These are phyloP conservation scores for Tylopilus sp. DNA, from an alignment of 1,284 basidiomycete species.

Conservation along the genomic window DNA sequence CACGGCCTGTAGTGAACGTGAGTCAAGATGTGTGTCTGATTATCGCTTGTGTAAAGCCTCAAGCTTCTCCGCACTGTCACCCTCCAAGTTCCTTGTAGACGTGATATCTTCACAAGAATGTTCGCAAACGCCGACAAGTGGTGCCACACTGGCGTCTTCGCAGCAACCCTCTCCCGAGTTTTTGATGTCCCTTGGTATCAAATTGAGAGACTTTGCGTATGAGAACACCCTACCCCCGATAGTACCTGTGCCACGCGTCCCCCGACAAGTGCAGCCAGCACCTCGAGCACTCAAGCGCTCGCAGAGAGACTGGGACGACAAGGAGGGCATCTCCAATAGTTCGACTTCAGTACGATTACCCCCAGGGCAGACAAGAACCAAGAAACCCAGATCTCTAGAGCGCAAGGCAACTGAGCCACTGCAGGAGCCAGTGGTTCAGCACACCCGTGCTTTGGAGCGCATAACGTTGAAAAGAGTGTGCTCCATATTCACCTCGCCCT, in stretches of 20 bases:
- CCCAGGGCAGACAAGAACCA: constrained; percentile 12
- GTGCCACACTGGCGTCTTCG: constrained; percentile 9
- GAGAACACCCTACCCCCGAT: constrained; percentile 62
- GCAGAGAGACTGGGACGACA: constrained; percentile 30
- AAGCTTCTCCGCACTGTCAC: constrained; percentile 25
- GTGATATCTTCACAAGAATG: constrained; percentile 7
- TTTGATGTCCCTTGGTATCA: constrained; percentile 50
- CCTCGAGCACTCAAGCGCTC: constrained; percentile 38
- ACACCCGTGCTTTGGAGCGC: constrained; percentile 20
- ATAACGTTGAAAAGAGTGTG: constrained; percentile 16
- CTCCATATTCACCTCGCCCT: constrained; percentile 13
- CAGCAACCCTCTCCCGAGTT: constrained; percentile 37
- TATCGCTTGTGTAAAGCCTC: constrained; percentile 25
- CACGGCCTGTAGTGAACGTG: constrained; percentile 28
- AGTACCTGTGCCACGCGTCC: constrained; percentile 39
- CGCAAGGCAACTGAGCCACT: constrained; percentile 51
- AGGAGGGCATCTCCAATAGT: constrained; percentile 18
- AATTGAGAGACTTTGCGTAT: constrained; percentile 70
- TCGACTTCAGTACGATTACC: constrained; percentile 6
- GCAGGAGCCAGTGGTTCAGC: constrained; percentile 23
- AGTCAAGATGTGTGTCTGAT: constrained; percentile 31
- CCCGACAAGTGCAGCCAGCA: constrained; percentile 45
- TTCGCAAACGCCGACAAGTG: constrained; percentile 19
- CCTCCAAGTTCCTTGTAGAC: constrained; percentile 22
- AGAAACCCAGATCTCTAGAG: constrained; percentile 36